Base-by-base conservation (phyloP, 192 early-diverging fungal species). In the Coemansia sp. region DNA sequence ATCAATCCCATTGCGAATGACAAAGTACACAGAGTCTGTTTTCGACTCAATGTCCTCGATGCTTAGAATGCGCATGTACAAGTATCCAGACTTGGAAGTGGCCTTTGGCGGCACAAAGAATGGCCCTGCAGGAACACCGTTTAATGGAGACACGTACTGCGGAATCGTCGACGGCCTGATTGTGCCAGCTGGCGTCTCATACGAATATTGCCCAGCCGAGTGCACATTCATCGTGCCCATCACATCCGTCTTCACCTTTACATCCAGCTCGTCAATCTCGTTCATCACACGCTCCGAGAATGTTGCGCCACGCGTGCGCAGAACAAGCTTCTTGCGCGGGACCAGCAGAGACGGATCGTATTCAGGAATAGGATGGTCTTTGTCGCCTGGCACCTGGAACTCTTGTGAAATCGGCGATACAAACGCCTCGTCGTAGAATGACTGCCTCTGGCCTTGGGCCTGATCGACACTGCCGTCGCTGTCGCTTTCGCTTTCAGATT, bases 1-100 rank as follows among this genome's bases (percentile, higher is more conserved):
- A 53, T 83, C 76, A 49, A 83, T 79, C 46, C 81, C 81, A n/a
- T 83, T 83, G 72, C 81, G 81, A 49, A 83, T 83, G 32, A 83
- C 81, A 83, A 83, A 83, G 70, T 83, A 83, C 42, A 83, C 59
- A 17, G 81, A 69, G 50, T 71, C 76, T 7, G 76, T 70, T 7
- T 60, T 60, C 38, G 68, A 72, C 49, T 78, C 72, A 41, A 83
- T 71, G 44, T 83, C 76, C 48, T 83, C 81, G 32, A 83, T 77
- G 56, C 81, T 78, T 13, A 83, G 67, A 12, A 83, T 83, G 42
- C 76, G 76, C 76, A 83, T 77, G 69, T 83, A 83, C 53, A 83
- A 67, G 38, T 83, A 83, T 0, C 81, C 81, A 11, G 72, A 55
- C 58, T 75, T 74, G 5, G 61, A 64, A 10, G 72, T 46, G 0